These are phyloP conservation scores for Pseudonectria foliicola DNA, from an alignment of 2,329 filamentous ascomycete genomes.

Conservation along the genomic window DNA sequence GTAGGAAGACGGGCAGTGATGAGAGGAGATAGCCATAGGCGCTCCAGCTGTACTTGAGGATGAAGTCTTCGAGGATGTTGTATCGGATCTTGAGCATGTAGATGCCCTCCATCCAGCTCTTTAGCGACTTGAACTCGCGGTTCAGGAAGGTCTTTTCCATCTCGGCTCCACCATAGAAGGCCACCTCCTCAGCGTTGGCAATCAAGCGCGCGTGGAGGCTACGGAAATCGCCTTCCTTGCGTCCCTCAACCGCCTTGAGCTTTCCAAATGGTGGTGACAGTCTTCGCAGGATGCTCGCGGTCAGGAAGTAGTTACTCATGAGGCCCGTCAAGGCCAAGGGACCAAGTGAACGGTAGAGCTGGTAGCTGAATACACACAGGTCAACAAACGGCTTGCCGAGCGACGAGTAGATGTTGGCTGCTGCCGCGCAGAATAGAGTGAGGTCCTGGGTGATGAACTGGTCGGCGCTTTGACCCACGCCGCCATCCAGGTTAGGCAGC, in stretches of 20 bases:
- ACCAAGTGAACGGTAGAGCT: constrained; percentile 85
- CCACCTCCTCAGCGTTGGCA: constrained; percentile 94
- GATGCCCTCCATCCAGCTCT: constrained; percentile 96
- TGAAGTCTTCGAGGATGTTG: constrained; percentile 97
- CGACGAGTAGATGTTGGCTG: constrained; percentile 89
- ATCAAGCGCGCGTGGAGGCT: constrained; percentile 86
- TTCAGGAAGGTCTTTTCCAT: constrained; percentile 93
- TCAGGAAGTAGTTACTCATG: constrained; percentile 88
- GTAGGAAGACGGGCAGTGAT: constrained; percentile 87
- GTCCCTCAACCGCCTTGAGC: constrained; percentile 89
- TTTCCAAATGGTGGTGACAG: constrained; percentile 95
- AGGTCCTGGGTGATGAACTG: constrained; percentile 98
- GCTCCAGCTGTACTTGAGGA: constrained; percentile 97
- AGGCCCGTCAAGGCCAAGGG: constrained; percentile 81
- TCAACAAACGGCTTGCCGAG: constrained; percentile 98
- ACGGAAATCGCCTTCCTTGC: constrained; percentile 91
- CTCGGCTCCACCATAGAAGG: constrained; percentile 92
- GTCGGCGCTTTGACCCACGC: constrained; percentile 84
- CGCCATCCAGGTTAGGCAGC: constrained; percentile 84
- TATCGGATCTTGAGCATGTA: constrained; percentile 97
- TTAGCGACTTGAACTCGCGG: constrained; percentile 84
- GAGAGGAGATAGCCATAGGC: constrained; percentile 94
- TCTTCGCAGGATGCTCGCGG: constrained; percentile 79
- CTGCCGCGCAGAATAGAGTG: constrained; percentile 88
- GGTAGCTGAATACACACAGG: constrained; percentile 95